Evolutionary conservation across 495 filamentous ascomycete species (phyloP).

Genomic region (Choiromyces venosus): DNA sequence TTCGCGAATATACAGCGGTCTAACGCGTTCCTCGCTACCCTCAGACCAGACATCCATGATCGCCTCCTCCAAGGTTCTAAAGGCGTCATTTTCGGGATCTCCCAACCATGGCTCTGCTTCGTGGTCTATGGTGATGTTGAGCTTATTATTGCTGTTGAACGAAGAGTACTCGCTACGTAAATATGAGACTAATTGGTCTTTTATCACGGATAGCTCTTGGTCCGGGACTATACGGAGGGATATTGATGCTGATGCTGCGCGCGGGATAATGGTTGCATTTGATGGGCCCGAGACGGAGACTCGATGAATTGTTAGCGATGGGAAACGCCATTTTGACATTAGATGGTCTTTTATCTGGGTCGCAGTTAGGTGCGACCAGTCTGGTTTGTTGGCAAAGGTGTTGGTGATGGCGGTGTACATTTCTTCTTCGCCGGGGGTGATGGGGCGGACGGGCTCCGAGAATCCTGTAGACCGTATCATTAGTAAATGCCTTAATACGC

Average conservation of each 20-base stretch:
- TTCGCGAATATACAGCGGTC: slow-evolving; percentile 86
- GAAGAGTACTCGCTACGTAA: slow-evolving; percentile 64
- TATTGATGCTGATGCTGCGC: slow-evolving; percentile 73
- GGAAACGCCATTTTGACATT: slow-evolving; percentile 93
- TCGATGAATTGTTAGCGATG: slow-evolving; percentile 86
- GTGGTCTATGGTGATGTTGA: slow-evolving; percentile 79
- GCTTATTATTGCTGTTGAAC: slow-evolving; percentile 70
- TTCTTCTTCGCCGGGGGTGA: slow-evolving; percentile 68
- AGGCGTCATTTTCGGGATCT: slow-evolving; percentile 84
- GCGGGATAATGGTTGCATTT: slow-evolving; percentile 80
- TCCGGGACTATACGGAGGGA: slow-evolving; percentile 91
- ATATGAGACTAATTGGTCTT: slow-evolving; percentile 58
- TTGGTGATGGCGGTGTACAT: slow-evolving; percentile 79
- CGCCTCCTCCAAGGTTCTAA: slow-evolving; percentile 78
- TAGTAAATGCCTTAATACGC: not conserved
- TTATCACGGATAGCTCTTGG: slow-evolving; percentile 72
- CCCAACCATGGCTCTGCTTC: slow-evolving; percentile 95
- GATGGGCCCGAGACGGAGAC: slow-evolving; percentile 79
- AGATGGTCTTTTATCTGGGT: slow-evolving; percentile 47
- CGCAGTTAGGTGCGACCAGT: slow-evolving; percentile 28
- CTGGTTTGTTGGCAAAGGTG: slow-evolving; percentile 59
- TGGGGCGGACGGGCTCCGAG: slow-evolving; percentile 70
- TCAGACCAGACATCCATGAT: slow-evolving; percentile 73
- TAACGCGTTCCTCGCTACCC: slow-evolving; percentile 42
- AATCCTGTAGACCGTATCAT: slow-evolving; percentile 54